Conservation (phyloP, 148 eudicot species). For the Euryodendron excelsum region DNA sequence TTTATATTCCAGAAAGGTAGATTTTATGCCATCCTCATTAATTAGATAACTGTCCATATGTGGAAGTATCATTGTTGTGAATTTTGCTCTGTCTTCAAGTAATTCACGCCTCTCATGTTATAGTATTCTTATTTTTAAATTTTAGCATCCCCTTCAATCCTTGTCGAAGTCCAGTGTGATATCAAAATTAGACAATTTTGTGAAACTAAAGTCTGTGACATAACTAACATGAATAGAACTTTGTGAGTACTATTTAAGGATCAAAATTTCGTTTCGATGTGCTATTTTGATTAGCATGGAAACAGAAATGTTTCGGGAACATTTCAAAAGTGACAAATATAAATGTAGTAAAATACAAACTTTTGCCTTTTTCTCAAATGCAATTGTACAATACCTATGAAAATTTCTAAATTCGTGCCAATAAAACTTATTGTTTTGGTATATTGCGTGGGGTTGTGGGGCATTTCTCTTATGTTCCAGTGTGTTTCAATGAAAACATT, state of each 20-base stretch:
- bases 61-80: background rate
- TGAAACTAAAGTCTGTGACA: background rate
- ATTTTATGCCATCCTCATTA: background rate
- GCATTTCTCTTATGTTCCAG: no score
- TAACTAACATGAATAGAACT: background rate
- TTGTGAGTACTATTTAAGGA: background rate
- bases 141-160: background rate
- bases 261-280: no score
- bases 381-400: no score
- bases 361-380: no score
- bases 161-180: background rate
- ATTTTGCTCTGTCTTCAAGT: background rate
- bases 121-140: background rate
- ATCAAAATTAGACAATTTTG: background rate
- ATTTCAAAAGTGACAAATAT: no score
- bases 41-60: background rate
- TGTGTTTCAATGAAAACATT: no score
- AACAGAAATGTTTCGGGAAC: no score
- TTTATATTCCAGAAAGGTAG: constrained; percentile 67
- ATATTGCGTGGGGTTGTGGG: no score
- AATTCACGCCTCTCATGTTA: background rate
- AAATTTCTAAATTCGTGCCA: no score
- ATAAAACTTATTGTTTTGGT: no score
- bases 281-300: no score
- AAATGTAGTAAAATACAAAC: no score